These are phyloP conservation scores for Curvularia verruculosa DNA, from an alignment of 2,329 filamentous ascomycete genomes.

Conservation along the genomic window DNA sequence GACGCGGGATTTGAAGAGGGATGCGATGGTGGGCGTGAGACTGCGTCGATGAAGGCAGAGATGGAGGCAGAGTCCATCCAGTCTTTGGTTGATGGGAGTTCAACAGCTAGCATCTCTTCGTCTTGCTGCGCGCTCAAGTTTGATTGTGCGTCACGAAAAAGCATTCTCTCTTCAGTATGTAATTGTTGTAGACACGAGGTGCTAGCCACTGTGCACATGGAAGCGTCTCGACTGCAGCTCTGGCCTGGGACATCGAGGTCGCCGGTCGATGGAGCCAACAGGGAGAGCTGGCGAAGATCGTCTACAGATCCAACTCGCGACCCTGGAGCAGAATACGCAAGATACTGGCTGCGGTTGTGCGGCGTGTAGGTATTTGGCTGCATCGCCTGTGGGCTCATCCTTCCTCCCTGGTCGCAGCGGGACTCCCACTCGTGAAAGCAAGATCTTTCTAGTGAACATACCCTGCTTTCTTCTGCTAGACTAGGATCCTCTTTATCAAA, in stretches of 20 bases:
- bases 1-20: not conserved
- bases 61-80: slow-evolving; percentile 8
- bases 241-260: not conserved
- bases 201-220: slow-evolving; percentile 20
- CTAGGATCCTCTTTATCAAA: slow-evolving; percentile 9
- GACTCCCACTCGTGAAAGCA: slow-evolving; percentile 11
- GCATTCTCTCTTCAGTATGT: not conserved
- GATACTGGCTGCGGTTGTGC: slow-evolving; percentile 26
- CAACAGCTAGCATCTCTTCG: not conserved
- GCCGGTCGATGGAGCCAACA: slow-evolving; percentile 3
- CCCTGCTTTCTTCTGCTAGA: slow-evolving; percentile 12
- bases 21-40: not conserved
- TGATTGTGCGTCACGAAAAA: not conserved
- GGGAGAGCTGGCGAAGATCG: slow-evolving; percentile 15
- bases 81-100: not conserved
- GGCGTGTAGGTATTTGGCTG: slow-evolving; percentile 23
- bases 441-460: slow-evolving; percentile 22
- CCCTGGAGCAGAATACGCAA: slow-evolving; percentile 36
- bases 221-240: not conserved
- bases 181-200: slow-evolving; percentile 13
- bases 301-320: slow-evolving; percentile 22
- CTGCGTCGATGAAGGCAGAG: not conserved
- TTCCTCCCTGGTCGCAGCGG: slow-evolving; percentile 5
- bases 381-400: not conserved
- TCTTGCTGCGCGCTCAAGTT: no score